phyloP scores from a whole-genome alignment of 257 asterid species.

The Perilla frutescens region DNA sequence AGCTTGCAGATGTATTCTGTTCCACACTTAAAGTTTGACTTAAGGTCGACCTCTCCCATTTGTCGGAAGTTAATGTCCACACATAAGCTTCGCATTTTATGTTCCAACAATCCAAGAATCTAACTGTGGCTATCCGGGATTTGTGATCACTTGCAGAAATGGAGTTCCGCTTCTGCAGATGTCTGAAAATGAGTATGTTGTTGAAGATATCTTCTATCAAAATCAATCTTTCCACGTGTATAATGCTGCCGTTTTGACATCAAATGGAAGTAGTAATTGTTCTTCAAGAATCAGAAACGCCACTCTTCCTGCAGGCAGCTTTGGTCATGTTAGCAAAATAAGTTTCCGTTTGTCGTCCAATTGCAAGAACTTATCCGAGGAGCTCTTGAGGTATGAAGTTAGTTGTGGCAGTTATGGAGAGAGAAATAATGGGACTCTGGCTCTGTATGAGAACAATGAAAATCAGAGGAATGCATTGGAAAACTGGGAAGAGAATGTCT shows the following conservation, averaged over 20 bases:
- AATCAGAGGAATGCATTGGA: conserved; percentile 37
- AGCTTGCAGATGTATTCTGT: too few species aligned
- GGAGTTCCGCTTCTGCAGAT: conserved; percentile 44
- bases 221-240: conserved; percentile 33
- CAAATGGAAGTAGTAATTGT: conserved; percentile 24
- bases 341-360: conserved; percentile 47
- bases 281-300: conserved; percentile 43
- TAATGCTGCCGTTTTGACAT: conserved; percentile 34
- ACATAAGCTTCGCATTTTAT: conserved; percentile 62
- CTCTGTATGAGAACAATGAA: conserved; percentile 39
- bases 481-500: conserved; percentile 43
- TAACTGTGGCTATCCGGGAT: conserved; percentile 57
- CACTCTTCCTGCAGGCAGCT: neutral
- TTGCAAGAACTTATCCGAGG: conserved; percentile 33
- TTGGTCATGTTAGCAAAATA: neutral
- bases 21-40: too few species aligned
- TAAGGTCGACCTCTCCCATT: too few species aligned
- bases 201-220: conserved; percentile 44
- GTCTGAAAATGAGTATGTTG: conserved; percentile 38
- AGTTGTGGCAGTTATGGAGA: conserved; percentile 32
- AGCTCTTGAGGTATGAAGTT: conserved; percentile 29
- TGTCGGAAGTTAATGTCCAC: conserved; percentile 34
- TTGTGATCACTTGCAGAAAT: conserved; percentile 36
- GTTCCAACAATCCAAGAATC: conserved; percentile 42
- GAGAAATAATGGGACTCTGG: conserved; percentile 36